Evolutionary conservation across 805 yeast species (phyloP).

Genomic region (Hanseniaspora thailandica): DNA sequence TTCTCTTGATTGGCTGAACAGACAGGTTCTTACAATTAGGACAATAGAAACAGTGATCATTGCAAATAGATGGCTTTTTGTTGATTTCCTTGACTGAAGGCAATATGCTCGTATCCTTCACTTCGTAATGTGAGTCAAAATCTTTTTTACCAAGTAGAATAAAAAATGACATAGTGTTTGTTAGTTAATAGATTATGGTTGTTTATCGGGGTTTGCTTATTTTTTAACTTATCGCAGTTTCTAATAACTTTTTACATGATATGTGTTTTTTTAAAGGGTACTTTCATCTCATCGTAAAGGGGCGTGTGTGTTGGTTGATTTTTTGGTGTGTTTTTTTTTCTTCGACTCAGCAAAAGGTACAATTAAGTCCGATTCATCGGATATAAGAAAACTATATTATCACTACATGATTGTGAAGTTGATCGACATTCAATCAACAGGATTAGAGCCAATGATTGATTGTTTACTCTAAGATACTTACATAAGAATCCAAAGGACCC

Average conservation of each 20-base stretch:
- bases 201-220: not conserved
- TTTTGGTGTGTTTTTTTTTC: no score
- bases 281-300: not conserved
- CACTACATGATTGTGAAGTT: no score
- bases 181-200: not conserved
- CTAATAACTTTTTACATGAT: no score
- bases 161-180: constrained; percentile 22
- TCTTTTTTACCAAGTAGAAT: constrained; percentile 30
- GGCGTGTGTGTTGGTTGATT: not conserved
- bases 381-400: not conserved
- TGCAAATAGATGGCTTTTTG: constrained; percentile 9
- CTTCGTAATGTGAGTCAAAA: constrained; percentile 26
- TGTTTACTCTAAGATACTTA: no score
- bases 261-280: not conserved
- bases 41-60: constrained; percentile 32
- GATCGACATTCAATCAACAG: no score
- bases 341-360: not conserved
- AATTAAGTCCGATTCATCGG: not conserved
- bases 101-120: constrained; percentile 15
- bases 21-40: constrained; percentile 49
- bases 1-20: constrained; percentile 41
- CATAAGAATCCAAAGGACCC: no score
- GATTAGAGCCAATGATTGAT: no score
- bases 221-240: not conserved
- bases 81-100: constrained; percentile 2